A percentile compares a stretch with the other conserved stretches of the same genome.
phyloP scores from a whole-genome alignment of 1,284 basidiomycete genomes.

The Boletus holoroseus region DNA sequence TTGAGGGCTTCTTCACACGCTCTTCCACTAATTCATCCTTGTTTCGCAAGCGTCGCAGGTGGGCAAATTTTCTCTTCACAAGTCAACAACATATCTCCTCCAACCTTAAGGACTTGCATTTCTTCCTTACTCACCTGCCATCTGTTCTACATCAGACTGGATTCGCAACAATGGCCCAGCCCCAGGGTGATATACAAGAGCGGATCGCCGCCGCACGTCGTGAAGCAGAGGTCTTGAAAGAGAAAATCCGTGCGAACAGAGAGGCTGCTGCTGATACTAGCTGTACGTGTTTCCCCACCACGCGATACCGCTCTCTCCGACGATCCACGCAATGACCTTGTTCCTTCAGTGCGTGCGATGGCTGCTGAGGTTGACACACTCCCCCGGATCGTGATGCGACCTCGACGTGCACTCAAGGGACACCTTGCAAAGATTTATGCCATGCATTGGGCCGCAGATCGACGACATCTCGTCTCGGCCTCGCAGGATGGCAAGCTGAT shows the following conservation, averaged over 20 bases:
- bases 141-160: conserved; percentile 5
- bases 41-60: conserved; percentile 29
- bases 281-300: conserved; percentile 52
- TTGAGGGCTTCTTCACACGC: conserved; percentile 28
- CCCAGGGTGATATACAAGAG: conserved; percentile 85
- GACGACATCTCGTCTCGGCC: conserved; percentile 95
- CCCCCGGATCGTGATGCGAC: conserved; percentile 93
- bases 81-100: conserved; percentile 10
- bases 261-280: conserved; percentile 96
- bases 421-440: conserved; percentile 99
- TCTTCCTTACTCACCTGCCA: not conserved
- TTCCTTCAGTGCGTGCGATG: conserved; percentile 80
- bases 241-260: conserved; percentile 92
- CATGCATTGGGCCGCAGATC: conserved; percentile 98
- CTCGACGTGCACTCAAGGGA: conserved; percentile 89
- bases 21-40: conserved; percentile 23
- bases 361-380: conserved; percentile 93
- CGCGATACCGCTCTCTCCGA: not conserved
- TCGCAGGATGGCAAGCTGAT: conserved; percentile 99
- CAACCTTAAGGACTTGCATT: not conserved
- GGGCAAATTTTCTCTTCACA: conserved; percentile 24
- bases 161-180: conserved; percentile 58
- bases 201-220: conserved; percentile 92
- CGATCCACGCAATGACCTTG: conserved; percentile 17
- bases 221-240: conserved; percentile 94